Conservation (phyloP, 2,329 filamentous ascomycete genomes). For the Zalaria obscura region DNA sequence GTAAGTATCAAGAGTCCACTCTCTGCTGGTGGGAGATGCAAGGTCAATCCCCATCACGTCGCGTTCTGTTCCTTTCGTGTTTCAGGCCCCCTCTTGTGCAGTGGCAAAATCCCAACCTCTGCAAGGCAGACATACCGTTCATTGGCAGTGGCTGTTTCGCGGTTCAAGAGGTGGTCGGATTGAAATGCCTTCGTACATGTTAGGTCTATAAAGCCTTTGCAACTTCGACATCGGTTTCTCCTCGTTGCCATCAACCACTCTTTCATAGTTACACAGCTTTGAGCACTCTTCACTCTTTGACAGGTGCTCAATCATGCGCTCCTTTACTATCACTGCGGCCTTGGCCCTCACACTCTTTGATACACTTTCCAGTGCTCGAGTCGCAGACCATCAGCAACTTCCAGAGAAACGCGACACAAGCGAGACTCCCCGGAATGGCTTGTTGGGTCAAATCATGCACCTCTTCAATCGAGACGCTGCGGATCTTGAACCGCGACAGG, state of each 20-base stretch:
- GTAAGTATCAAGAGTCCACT: slow-evolving; percentile 5
- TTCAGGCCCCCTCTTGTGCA: slow-evolving; percentile 7
- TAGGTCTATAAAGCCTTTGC: slow-evolving; percentile 11
- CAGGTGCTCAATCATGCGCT: slow-evolving; percentile 7
- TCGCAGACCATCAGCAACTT: slow-evolving; percentile 8
- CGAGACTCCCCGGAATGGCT: slow-evolving; percentile 3
- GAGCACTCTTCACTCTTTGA: slow-evolving; percentile 5
- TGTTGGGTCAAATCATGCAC: slow-evolving; percentile 11
- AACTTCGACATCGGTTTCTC: background rate
- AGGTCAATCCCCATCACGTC: background rate
- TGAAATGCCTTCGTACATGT: slow-evolving; percentile 1
- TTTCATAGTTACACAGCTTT: background rate
- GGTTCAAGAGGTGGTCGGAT: slow-evolving; percentile 8
- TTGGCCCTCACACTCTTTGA: slow-evolving; percentile 9
- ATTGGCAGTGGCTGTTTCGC: slow-evolving; percentile 2
- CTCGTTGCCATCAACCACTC: too few species aligned
- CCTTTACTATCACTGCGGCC: slow-evolving; percentile 4
- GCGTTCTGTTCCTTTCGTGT: slow-evolving; percentile 9
- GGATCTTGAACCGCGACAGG: slow-evolving; percentile 7
- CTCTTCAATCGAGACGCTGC: slow-evolving; percentile 10
- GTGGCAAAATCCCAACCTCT: slow-evolving; percentile 9
- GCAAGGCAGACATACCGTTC: slow-evolving; percentile 13
- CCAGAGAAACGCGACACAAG: slow-evolving; percentile 8
- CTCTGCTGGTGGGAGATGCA: background rate
- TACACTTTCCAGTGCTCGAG: slow-evolving; percentile 10